phyloP scores from a whole-genome alignment of 441 rosid species.

The Adansonia madagascariensis region DNA sequence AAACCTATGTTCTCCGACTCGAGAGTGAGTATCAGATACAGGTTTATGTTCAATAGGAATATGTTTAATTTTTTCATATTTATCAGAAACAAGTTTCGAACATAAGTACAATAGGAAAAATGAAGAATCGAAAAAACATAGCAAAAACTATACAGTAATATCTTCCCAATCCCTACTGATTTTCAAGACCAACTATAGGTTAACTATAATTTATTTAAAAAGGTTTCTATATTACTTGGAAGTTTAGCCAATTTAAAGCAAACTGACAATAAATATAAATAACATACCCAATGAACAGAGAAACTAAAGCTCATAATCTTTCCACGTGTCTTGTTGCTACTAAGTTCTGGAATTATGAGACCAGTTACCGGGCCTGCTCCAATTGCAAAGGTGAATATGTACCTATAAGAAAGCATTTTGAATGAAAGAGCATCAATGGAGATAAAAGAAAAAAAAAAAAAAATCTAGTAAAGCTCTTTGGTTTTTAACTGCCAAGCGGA shows the following conservation, averaged over 20 bases:
- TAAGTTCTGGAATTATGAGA: constrained; percentile 73
- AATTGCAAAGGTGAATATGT: constrained; percentile 67
- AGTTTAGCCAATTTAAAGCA: background rate
- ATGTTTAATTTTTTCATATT: background rate
- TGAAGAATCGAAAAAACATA: too few species aligned
- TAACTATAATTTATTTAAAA: background rate
- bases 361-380: constrained; percentile 89
- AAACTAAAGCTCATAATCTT: constrained; percentile 77
- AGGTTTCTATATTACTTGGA: background rate
- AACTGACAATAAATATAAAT: background rate
- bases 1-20: too few species aligned
- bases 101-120: too few species aligned
- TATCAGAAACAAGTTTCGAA: background rate
- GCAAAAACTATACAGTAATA: background rate
- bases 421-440: constrained; percentile 5
- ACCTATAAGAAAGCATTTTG: constrained; percentile 41
- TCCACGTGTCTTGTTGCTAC: constrained; percentile 68
- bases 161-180: background rate
- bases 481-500: background rate
- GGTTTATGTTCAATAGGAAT: too few species aligned
- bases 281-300: constrained; percentile 76
- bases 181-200: background rate
- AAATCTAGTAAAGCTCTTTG: background rate
- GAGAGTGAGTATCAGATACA: too few species aligned
- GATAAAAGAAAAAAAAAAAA: background rate